Conservation (phyloP, 495 filamentous ascomycete species). For the Parathielavia appendiculata region DNA sequence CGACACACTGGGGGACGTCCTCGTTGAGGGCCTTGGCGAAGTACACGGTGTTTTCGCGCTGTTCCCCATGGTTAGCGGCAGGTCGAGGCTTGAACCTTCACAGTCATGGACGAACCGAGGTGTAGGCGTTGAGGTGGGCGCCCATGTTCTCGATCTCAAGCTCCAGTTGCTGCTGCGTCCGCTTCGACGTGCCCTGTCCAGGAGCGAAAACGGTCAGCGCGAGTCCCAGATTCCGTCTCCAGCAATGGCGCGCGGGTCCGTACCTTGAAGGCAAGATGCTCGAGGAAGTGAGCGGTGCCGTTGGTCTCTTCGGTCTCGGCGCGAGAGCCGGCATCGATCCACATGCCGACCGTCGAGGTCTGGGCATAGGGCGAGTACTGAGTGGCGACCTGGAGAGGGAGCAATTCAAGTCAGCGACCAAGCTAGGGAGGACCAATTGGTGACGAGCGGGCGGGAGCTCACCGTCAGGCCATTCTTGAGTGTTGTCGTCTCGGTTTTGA, state of each 20-base stretch:
- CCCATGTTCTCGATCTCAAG: slow-evolving; percentile 99
- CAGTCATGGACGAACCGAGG: slow-evolving; percentile 68
- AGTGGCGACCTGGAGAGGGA: slow-evolving; percentile 70
- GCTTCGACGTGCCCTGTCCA: slow-evolving; percentile 76
- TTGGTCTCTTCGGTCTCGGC: slow-evolving; percentile 98
- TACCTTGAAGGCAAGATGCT: slow-evolving; percentile 99
- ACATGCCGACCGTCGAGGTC: slow-evolving; percentile 96
- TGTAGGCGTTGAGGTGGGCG: slow-evolving; percentile 98
- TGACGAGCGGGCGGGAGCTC: slow-evolving; percentile 37
- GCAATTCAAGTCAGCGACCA: slow-evolving; percentile 37
- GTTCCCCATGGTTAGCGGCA: slow-evolving; percentile 34
- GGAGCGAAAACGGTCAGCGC: neutral
- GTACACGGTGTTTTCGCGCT: slow-evolving; percentile 99
- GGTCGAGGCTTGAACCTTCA: slow-evolving; percentile 1
- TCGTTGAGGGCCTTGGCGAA: slow-evolving; percentile 98
- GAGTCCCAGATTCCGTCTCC: slow-evolving; percentile 6
- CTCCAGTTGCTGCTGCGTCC: slow-evolving; percentile 93
- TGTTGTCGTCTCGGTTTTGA: slow-evolving; percentile 89
- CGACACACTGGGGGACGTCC: slow-evolving; percentile 90
- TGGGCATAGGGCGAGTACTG: slow-evolving; percentile 98
- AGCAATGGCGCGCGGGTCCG: neutral
- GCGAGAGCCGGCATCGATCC: slow-evolving; percentile 98
- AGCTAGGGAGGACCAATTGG: slow-evolving; percentile 29
- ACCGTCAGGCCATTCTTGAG: slow-evolving; percentile 96
- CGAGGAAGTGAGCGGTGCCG: slow-evolving; percentile 98